A percentile compares a stretch with the other conserved stretches of the same genome.
Conservation (phyloP, 2,329 filamentous ascomycete genomes). For the Pseudogymnoascus verrucosus region DNA sequence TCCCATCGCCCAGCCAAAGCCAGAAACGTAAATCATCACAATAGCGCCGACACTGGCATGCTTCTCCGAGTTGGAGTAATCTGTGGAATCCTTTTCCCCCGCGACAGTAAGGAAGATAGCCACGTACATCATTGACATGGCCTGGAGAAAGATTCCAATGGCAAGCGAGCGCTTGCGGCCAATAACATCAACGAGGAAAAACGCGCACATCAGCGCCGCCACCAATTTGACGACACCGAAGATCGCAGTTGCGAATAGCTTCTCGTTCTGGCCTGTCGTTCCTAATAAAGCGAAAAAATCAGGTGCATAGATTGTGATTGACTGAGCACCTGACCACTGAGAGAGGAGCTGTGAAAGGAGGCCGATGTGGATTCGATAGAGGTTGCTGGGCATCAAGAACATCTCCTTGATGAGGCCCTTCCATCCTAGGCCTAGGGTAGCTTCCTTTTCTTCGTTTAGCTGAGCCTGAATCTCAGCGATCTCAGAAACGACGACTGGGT, state of each 20-base stretch:
- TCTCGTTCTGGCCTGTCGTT: slow-evolving; percentile 58
- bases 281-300: slow-evolving; percentile 68
- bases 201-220: slow-evolving; percentile 58
- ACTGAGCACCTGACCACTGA: slow-evolving; percentile 67
- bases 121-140: slow-evolving; percentile 54
- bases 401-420: slow-evolving; percentile 61
- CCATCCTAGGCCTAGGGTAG: slow-evolving; percentile 57
- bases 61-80: slow-evolving; percentile 37
- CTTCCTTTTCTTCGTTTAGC: slow-evolving; percentile 64
- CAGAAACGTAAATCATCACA: slow-evolving; percentile 64
- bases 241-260: slow-evolving; percentile 64
- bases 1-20: slow-evolving; percentile 60
- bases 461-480: slow-evolving; percentile 56
- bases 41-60: slow-evolving; percentile 58
- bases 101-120: slow-evolving; percentile 55
- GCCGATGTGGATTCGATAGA: slow-evolving; percentile 64
- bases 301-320: slow-evolving; percentile 69
- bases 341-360: slow-evolving; percentile 61
- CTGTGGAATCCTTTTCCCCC: slow-evolving; percentile 46
- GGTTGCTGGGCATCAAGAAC: slow-evolving; percentile 57
- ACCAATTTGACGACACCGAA: slow-evolving; percentile 69
- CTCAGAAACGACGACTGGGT: slow-evolving; percentile 55
- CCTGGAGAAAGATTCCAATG: slow-evolving; percentile 52
- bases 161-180: slow-evolving; percentile 63
- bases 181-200: slow-evolving; percentile 73